Evolutionary conservation across 139 green algal genomes (phyloP), one percentile per base, ranked within the genome.

Genomic region (Diplosphaera chodatii): DNA sequence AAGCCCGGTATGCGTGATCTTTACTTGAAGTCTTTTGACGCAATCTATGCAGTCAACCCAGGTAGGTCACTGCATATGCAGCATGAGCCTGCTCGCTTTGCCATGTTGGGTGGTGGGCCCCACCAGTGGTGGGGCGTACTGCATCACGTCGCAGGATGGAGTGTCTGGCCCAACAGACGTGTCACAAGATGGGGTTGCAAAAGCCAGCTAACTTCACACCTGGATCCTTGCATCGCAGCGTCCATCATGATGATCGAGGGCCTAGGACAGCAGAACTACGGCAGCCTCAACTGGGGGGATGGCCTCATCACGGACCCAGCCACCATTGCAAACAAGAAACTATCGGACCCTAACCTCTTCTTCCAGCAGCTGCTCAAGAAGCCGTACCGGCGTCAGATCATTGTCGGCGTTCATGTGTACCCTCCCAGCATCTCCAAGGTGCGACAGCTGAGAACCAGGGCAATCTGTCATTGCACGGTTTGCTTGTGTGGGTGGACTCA

Each of bases 321-420:
- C 4, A 55, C 72, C 28, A 72, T 81, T 13, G 4, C 29, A 0
- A 16, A 48, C 4, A 71, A 69, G 18, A 67, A 71, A 33, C 40
- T 75, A 18, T 72, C 63, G 5, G 79, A 85, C 67, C 77, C 82
- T 55, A 82, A 80, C 55, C 77, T 79, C 23, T 87, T 87, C 72
- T 87, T 87, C 63, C 41, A 62, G 16, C 30, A 74, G 4, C 69
- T 87, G 6, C 40, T 87, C 34, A 63, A 15, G 29, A 85, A 84
- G 74, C 68, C 71, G 0, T 87, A 87, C 72, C 32, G 81, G 27
- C 67, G 48, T 30, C 72, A 77, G 34, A 73, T 84, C 27, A 75
- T 84, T 25, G 67, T 84, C 22, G 75, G 66, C 20, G 77, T 79
- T 10, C 79, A 85, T 63, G 65, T 85, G 4, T 87, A 85, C 55